A percentile compares a stretch with the other conserved stretches of the same genome.
Conservation (phyloP, 1,284 basidiomycete species). For the Cystobasidiaceae sp. region DNA sequence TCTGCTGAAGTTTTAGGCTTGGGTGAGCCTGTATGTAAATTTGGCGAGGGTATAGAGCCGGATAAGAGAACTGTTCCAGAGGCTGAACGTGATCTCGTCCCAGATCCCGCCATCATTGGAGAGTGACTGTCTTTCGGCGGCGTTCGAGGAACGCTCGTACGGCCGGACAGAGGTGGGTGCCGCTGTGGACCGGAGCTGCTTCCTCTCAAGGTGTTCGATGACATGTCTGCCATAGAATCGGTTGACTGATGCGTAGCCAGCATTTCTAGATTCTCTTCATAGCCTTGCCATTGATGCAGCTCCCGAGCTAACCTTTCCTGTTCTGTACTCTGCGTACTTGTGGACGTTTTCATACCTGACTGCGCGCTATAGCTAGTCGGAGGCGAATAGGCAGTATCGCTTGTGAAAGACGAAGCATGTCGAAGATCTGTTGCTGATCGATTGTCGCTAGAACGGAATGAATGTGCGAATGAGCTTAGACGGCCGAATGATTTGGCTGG, state of each 20-base stretch:
- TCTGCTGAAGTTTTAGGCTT: neutral
- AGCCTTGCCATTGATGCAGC: slow-evolving; percentile 5
- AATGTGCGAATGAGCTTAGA: neutral
- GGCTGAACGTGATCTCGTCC: neutral
- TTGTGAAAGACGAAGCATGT: neutral
- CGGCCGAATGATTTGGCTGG: slow-evolving; percentile 3
- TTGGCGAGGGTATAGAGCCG: slow-evolving; percentile 15
- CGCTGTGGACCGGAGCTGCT: slow-evolving; percentile 31
- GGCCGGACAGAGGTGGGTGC: slow-evolving; percentile 20
- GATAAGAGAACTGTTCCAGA: neutral
- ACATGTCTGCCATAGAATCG: neutral
- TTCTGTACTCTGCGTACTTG: slow-evolving; percentile 11
- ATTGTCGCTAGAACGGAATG: slow-evolving; percentile 8
- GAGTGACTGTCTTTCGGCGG: neutral
- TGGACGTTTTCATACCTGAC: slow-evolving; percentile 9
- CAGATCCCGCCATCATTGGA: neutral
- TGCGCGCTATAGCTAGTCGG: neutral
- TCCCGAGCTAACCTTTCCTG: slow-evolving; percentile 13
- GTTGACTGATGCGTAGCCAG: neutral
- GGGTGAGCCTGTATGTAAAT: neutral
- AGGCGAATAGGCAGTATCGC: neutral
- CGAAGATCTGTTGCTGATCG: neutral
- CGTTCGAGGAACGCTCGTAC: neutral
- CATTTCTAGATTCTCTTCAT: slow-evolving; percentile 5
- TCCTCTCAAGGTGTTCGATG: neutral